Evolutionary conservation across 225 moss, liverwort and hornwort genomes (phyloP), one percentile per base, ranked within the genome.

Genomic region (Polytrichum commune): DNA sequence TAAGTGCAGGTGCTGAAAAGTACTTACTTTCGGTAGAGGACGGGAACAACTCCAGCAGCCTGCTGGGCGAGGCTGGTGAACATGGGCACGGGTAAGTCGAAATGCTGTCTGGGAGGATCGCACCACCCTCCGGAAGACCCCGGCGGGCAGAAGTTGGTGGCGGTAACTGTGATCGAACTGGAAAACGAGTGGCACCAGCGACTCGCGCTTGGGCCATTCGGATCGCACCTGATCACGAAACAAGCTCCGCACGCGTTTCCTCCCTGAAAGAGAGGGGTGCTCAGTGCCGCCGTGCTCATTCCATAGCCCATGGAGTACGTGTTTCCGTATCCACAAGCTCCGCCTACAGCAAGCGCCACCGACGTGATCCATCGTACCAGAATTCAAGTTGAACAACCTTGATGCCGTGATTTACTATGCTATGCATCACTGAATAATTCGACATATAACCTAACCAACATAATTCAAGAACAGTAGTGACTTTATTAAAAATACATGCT

Each of bases 141-240:
- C 0, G 71, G 73, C 2, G 85, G 88, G 33, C 85, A 88, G 28
- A 75, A 55, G 20, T 88, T 88, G 0, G 84, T 88, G 4, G 88
- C 85, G 5, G 84, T 88, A 18, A 88, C 19, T n/a, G 58, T 69
- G n/a, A 83, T 70, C 0, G 74, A 73, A 4, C 4, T 53, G 26
- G 69, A 0, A 19, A 65, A 77, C 16, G 55, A 75, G 53, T 60
- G 78, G 65, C 83, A 86, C 80, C 78, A 83, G 22, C 77, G 77
- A 46, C 46, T 10, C 55, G 75, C 65, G 5, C n/a, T 2, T 0
- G 6, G 16, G 0, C 25, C 18, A 30, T 79, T 69, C 22, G 6
- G n/a, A 5, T 63, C 22, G 38, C 87, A 87, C 10, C n/a, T 27
- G 10, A 87, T 54, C 62, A 63, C 19, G 69, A 63, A 87, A 69